Evolutionary conservation across 108 stramenopile species (phyloP).

Genomic region (Stephanodiscus minutulus): DNA sequence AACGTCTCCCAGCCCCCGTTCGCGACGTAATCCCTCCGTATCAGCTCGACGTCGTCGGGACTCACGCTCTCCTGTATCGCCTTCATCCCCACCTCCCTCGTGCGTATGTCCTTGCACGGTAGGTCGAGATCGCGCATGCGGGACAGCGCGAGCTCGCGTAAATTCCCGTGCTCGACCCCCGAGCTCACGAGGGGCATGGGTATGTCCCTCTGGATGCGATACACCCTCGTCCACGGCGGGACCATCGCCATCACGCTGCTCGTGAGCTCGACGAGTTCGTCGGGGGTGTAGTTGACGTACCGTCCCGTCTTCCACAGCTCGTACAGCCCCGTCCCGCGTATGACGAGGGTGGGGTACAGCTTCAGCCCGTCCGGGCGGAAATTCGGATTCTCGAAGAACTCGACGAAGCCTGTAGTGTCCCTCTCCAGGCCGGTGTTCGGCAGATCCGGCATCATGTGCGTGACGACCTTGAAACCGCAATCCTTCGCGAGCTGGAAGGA

Average conservation of each 20-base stretch:
- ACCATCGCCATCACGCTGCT: slow-evolving; percentile 88
- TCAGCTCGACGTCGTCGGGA: slow-evolving; percentile 93
- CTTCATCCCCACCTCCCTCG: slow-evolving; percentile 95
- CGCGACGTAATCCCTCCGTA: slow-evolving; percentile 91
- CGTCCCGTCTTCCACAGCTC: slow-evolving; percentile 95
- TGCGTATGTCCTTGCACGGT: slow-evolving; percentile 92
- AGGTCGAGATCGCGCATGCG: slow-evolving; percentile 88
- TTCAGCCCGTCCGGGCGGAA: slow-evolving; percentile 95
- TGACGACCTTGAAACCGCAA: slow-evolving; percentile 96
- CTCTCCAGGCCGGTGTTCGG: slow-evolving; percentile 94
- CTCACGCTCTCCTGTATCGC: slow-evolving; percentile 88
- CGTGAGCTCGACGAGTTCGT: slow-evolving; percentile 92
- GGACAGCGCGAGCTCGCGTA: slow-evolving; percentile 86
- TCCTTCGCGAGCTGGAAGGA: slow-evolving; percentile 96
- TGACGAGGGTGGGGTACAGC: slow-evolving; percentile 95
- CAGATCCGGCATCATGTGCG: slow-evolving; percentile 98
- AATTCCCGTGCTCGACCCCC: slow-evolving; percentile 95
- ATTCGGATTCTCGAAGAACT: slow-evolving; percentile 93
- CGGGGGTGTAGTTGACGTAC: slow-evolving; percentile 94
- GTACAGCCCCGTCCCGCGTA: slow-evolving; percentile 95
- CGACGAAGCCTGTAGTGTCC: slow-evolving; percentile 87
- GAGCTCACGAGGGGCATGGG: slow-evolving; percentile 95
- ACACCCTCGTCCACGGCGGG: slow-evolving; percentile 96
- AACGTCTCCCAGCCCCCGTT: slow-evolving; percentile 97
- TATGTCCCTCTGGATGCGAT: slow-evolving; percentile 96